Percentiles rank a stretch among this genome's conserved stretches.
Evolutionary conservation across 2,329 filamentous ascomycete species (phyloP).

Genomic region (Neocatenulostroma microsporum): DNA sequence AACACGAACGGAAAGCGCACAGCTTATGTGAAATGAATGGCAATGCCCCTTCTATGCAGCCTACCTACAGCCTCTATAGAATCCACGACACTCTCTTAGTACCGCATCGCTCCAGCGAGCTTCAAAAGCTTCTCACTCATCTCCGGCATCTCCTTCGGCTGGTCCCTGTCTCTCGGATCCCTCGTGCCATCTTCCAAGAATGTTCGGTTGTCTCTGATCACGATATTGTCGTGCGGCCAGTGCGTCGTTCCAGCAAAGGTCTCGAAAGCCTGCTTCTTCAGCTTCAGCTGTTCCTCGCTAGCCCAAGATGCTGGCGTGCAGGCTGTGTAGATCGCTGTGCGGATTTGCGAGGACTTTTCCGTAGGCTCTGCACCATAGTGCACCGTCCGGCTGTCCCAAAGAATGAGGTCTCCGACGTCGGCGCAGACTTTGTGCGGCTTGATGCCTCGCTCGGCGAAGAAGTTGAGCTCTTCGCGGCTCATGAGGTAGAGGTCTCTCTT

Average conservation of each 20-base stretch:
- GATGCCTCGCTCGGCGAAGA: neutral
- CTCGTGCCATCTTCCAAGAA: conserved; percentile 2
- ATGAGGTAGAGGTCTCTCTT: neutral
- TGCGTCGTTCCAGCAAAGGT: conserved; percentile 1
- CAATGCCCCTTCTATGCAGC: too few relatives aligned
- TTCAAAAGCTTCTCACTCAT: neutral
- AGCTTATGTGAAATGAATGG: too few relatives aligned
- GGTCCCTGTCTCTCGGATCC: conserved; percentile 1
- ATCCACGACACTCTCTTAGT: too few relatives aligned
- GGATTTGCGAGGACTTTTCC: conserved; percentile 1
- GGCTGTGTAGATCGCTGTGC: neutral
- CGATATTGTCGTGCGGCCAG: conserved; percentile 4
- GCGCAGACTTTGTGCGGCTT: conserved; percentile 4
- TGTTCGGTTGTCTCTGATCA: neutral
- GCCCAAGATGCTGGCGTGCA: too few relatives aligned
- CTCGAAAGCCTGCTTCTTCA: conserved; percentile 2
- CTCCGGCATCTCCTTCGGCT: conserved; percentile 2
- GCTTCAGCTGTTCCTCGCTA: neutral
- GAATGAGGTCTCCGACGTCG: conserved; percentile 12
- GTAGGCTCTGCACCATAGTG: conserved; percentile 31
- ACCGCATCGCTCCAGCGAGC: conserved; percentile 1
- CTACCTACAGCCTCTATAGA: too few relatives aligned
- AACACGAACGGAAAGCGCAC: too few relatives aligned
- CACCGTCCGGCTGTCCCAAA: conserved; percentile 31
- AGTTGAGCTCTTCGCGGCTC: neutral